A percentile compares a stretch with the other conserved stretches of the same genome.
Conservation (phyloP, 192 early-diverging fungal species). For the Backusella tarrabulga region DNA sequence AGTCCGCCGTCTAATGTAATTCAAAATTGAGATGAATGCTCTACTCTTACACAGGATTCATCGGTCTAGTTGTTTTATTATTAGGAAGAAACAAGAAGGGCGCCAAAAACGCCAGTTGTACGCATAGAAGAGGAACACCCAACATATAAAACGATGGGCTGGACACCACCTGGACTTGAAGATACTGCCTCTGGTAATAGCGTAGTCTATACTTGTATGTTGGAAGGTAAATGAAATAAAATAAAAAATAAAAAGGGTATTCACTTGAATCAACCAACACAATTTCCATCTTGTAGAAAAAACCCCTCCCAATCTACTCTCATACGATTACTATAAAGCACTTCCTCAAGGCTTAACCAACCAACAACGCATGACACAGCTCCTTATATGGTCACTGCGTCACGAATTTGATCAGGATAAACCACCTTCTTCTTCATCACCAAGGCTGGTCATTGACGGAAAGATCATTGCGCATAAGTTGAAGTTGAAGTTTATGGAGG, state of each 20-base stretch:
- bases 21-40: background rate
- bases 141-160: background rate
- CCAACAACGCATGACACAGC: background rate
- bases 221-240: background rate
- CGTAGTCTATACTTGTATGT: background rate
- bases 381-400: background rate
- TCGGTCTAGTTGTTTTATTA: background rate
- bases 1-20: background rate
- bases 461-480: background rate
- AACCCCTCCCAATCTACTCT: background rate
- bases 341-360: background rate
- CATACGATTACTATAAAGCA: background rate
- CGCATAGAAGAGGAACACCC: background rate
- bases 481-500: background rate
- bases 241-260: background rate
- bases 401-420: background rate
- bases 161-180: background rate
- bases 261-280: background rate
- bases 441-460: background rate
- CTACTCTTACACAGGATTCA: background rate
- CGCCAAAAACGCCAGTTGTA: background rate
- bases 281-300: background rate
- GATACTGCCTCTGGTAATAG: background rate
- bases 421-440: background rate
- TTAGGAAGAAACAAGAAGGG: background rate